Evolutionary conservation across 2,329 filamentous ascomycete species (phyloP), one percentile per base, ranked within the genome.

Genomic region (Apiospora phragmitis): DNA sequence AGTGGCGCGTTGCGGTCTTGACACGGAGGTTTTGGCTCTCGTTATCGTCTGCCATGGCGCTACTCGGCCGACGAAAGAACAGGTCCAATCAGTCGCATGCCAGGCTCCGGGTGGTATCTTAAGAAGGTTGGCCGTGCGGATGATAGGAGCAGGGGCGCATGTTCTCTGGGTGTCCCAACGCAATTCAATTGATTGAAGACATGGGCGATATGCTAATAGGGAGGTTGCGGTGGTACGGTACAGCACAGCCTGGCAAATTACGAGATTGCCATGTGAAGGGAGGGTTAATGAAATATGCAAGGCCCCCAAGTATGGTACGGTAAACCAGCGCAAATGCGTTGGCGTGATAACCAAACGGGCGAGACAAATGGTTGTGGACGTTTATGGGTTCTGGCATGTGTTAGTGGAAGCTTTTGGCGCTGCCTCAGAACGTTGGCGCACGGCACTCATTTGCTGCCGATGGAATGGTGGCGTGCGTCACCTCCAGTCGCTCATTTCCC

Each of bases 1-100:
- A 73, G 42, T 69, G 72, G 26, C 75, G 75, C 21, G 71, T 70
- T 21, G 74, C 72, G 71, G 71, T 73, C 55, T 71, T 68, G 55
- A 65, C 67, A 69, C 49, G 43, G 47, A 67, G 65, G 35, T 47
- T 42, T 35, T 38, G 65, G 59, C 51, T 69, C 29, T 47, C 69
- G 47, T 66, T 65, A 38, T 69, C 67, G 62, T 71, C 69, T 62
- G 67, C 69, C 69, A 71, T 72, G 66, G 62, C 49, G 70, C 43
- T 49, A 55, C 67, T 55, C 45, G 67, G 67, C 68, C 68, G 41
- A 65, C 42, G 65, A 45, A 45, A 18, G 38, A 67, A 21, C 24
- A 9, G 6, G 65, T 45, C 42, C 38, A 43, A 45, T 43, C 42
- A 45, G 42, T 67, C 38, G 38, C 65, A 67, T 67, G 67, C 67